phyloP scores from a whole-genome alignment of 371 early-diverging fungal species.

The Mucor plumbeus region DNA sequence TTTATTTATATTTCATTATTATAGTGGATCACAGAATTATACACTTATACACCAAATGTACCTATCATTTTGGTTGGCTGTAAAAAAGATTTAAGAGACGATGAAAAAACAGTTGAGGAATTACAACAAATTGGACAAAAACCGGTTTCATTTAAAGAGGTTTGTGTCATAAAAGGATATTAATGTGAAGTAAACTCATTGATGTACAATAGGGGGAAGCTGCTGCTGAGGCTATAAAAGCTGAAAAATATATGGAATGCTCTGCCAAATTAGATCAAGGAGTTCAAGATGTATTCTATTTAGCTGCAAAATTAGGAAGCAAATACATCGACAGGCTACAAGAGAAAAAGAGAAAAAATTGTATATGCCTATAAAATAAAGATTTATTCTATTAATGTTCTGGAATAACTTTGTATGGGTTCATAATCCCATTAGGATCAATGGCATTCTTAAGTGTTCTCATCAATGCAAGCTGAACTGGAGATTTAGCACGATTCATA shows the following conservation, averaged over 20 bases:
- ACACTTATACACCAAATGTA: conserved; percentile 39
- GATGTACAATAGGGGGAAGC: conserved; percentile 18
- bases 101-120: conserved; percentile 31
- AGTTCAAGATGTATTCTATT: conserved; percentile 30
- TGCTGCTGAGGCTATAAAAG: conserved; percentile 24
- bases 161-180: conserved; percentile 2
- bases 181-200: background rate
- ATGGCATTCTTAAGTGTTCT: conserved; percentile 69
- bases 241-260: conserved; percentile 33
- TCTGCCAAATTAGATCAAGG: conserved; percentile 37
- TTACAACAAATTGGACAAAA: conserved; percentile 25
- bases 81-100: conserved; percentile 57
- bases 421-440: conserved; percentile 87
- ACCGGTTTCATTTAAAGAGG: conserved; percentile 38
- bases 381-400: conserved; percentile 56
- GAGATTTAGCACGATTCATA: conserved; percentile 61
- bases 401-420: conserved; percentile 78
- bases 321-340: background rate
- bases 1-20: background rate
- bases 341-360: conserved; percentile 4
- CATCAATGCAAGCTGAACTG: conserved; percentile 63
- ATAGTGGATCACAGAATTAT: conserved; percentile 61
- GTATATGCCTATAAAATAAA: conserved; percentile 49
- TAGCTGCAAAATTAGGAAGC: conserved; percentile 21
- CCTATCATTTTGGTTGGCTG: conserved; percentile 56